phyloP scores from a whole-genome alignment of 495 filamentous ascomycete species.

The Aspergillus homomorphus region DNA sequence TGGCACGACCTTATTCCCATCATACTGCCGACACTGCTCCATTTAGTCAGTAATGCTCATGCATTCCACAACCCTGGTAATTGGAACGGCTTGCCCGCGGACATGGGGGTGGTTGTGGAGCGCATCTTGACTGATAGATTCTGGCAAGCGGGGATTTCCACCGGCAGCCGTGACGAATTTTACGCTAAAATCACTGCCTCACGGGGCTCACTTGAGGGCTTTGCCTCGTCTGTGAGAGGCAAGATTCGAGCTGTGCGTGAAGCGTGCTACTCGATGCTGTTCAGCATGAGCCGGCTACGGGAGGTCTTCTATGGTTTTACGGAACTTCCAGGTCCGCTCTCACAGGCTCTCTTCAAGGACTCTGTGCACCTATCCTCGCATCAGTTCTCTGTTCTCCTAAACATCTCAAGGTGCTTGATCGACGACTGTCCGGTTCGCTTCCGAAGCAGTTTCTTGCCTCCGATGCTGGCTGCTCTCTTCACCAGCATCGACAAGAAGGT shows the following conservation, averaged over 20 bases:
- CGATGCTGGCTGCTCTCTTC: slow-evolving; percentile 78
- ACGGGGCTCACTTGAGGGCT: slow-evolving; percentile 83
- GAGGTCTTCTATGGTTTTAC: slow-evolving; percentile 84
- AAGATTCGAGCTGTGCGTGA: slow-evolving; percentile 86
- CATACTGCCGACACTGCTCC: slow-evolving; percentile 82
- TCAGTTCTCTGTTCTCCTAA: slow-evolving; percentile 86
- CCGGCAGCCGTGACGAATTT: slow-evolving; percentile 91
- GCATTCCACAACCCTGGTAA: slow-evolving; percentile 87
- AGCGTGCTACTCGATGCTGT: slow-evolving; percentile 88
- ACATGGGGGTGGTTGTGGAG: slow-evolving; percentile 73
- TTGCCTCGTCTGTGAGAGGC: slow-evolving; percentile 88
- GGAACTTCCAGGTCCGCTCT: slow-evolving; percentile 79
- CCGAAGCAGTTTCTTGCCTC: slow-evolving; percentile 78
- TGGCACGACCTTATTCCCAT: slow-evolving; percentile 81
- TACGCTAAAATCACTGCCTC: slow-evolving; percentile 88
- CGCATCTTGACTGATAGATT: slow-evolving; percentile 92
- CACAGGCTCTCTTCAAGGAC: slow-evolving; percentile 79
- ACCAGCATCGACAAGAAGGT: slow-evolving; percentile 83
- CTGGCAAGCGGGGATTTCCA: slow-evolving; percentile 97
- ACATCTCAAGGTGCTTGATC: slow-evolving; percentile 79
- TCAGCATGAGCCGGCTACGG: slow-evolving; percentile 84
- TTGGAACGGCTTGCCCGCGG: slow-evolving; percentile 74
- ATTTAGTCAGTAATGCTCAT: slow-evolving; percentile 84
- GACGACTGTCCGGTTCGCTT: slow-evolving; percentile 82
- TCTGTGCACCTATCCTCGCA: slow-evolving; percentile 84